Base-by-base conservation (phyloP, 176 grass and related monocot species). In the Tuctoria greenei region DNA sequence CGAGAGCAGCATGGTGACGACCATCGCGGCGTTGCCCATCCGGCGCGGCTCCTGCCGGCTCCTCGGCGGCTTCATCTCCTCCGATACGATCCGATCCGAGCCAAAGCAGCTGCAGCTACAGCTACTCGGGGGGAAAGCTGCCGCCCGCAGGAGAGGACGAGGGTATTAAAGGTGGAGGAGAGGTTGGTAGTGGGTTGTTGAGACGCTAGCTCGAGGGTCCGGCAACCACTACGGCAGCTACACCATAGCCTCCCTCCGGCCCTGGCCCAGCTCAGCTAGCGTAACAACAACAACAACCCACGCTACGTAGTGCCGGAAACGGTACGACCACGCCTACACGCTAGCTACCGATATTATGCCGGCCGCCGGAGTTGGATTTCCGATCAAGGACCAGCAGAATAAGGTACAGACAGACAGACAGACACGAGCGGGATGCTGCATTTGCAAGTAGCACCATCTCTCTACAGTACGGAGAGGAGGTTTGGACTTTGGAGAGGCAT, bases 1-100 rank as follows among this genome's bases (percentile, higher is more conserved):
- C 43, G 86, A 88, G 69, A 88, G 54, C 51, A 88, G 75, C 86
- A 88, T 88, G 86, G 86, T 83, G 80, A 88, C 55, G 26, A 88
- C 80, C 80, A 88, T 88, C 54, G 86, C 86, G 44, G 75, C 21
- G 86, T 83, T 83, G 63, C 80, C 86, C 75, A 88, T 47, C 69
- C 86, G 75, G 50, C 86, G 80, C 0, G 86, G 80, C 75, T 83
- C 86, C 43, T 73, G 69, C 63, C 86, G 69, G 18, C 69, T 46
- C 80, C 80, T 10, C 6, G 42, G 66, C 39, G 79, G 86, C 86
- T 88, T 88, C 86, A 88, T 88, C 14, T 15, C 54, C 20, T 0
- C 54, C 21, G 60, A 2, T 4, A 0, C 42, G 20, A 7, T 56
- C 52, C n/a, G 20, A 1, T 4, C 47, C 31, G 31, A 17, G 1